These are phyloP conservation scores for Falciphora oryzae DNA, from an alignment of 2,329 filamentous ascomycete species.

Conservation along the genomic window DNA sequence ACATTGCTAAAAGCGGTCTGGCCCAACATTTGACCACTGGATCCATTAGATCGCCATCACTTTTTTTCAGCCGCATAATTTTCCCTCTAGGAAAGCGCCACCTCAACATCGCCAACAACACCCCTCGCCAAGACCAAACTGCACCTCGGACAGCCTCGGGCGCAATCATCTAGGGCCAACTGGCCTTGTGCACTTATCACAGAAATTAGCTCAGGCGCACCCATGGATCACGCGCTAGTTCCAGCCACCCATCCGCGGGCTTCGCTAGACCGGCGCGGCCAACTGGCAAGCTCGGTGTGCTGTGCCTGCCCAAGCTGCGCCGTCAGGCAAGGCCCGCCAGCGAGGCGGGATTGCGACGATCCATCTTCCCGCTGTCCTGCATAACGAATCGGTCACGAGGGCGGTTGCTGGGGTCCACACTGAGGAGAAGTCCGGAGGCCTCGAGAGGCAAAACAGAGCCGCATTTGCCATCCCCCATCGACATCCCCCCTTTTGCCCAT, in stretches of 20 bases:
- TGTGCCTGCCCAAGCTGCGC: background rate
- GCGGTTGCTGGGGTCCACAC: background rate
- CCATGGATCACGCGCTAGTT: background rate
- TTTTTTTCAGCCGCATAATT: too few species aligned
- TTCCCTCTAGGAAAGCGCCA: too few species aligned
- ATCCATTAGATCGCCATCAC: too few species aligned
- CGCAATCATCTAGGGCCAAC: background rate
- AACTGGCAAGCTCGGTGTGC: background rate
- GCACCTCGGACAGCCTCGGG: background rate
- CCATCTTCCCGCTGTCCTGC: background rate
- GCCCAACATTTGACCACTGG: too few species aligned
- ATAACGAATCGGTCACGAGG: background rate
- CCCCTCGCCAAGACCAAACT: too few species aligned
- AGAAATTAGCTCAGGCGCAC: background rate
- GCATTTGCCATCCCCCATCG: too few species aligned
- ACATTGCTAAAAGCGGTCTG: too few species aligned
- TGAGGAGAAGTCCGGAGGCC: too few species aligned
- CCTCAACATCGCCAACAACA: too few species aligned
- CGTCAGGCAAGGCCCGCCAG: background rate
- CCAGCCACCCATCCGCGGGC: background rate
- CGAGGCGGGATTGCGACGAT: too few species aligned
- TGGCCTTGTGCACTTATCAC: background rate
- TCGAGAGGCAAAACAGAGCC: background rate
- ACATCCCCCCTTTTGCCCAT: too few species aligned
- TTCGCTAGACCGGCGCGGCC: too few species aligned